phyloP scores from a whole-genome alignment of 192 early-diverging fungal genomes.

The Backusella tarrabulga region DNA sequence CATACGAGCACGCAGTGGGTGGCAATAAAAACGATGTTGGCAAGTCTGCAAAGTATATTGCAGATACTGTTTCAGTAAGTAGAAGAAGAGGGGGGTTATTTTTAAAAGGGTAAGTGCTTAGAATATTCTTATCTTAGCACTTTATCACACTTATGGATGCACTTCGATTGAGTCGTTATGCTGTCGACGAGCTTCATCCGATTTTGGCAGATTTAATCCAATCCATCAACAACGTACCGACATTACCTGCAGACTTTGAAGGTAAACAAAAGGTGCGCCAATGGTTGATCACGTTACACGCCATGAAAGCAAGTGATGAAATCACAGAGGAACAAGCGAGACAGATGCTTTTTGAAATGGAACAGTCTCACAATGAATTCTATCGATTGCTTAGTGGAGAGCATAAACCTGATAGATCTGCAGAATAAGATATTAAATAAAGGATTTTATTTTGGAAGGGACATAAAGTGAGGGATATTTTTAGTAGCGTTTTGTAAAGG shows the following conservation, averaged over 20 bases:
- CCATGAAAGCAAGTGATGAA: slow-evolving; percentile 92
- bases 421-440: slow-evolving; percentile 1
- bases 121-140: slow-evolving; percentile 37
- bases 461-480: neutral
- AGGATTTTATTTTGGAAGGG: neutral
- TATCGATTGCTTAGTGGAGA: slow-evolving; percentile 44
- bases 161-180: slow-evolving; percentile 77
- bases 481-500: neutral
- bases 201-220: slow-evolving; percentile 84
- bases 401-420: slow-evolving; percentile 3
- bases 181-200: slow-evolving; percentile 92
- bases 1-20: slow-evolving; percentile 83
- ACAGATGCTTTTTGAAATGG: slow-evolving; percentile 92
- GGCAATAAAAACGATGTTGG: slow-evolving; percentile 41
- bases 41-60: slow-evolving; percentile 76
- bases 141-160: slow-evolving; percentile 95
- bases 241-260: slow-evolving; percentile 75
- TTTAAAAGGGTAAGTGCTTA: neutral
- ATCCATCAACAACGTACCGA: slow-evolving; percentile 77
- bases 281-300: slow-evolving; percentile 88
- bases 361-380: slow-evolving; percentile 68
- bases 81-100: neutral
- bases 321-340: slow-evolving; percentile 82
- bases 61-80: slow-evolving; percentile 66
- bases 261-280: slow-evolving; percentile 81